These are phyloP conservation scores for Gynostemma pentaphyllum DNA, from an alignment of 306 rosid species.

Conservation along the genomic window DNA sequence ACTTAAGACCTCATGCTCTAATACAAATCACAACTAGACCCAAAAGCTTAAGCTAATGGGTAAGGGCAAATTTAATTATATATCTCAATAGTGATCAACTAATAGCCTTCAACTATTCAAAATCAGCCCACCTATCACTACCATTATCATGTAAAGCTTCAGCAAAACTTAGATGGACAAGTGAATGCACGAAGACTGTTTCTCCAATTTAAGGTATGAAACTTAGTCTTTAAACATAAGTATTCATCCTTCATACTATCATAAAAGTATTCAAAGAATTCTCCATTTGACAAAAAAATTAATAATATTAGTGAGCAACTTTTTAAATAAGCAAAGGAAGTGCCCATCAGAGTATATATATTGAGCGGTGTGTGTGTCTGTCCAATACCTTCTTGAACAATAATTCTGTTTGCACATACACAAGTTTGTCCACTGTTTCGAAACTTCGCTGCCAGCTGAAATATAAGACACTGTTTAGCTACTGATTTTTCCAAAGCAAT, in stretches of 20 bases:
- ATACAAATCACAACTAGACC: too few species aligned
- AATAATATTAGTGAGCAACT: neutral
- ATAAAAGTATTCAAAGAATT: neutral
- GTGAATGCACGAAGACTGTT: neutral
- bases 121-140: neutral
- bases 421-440: slow-evolving; percentile 98
- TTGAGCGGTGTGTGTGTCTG: neutral
- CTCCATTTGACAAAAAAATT: neutral
- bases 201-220: neutral
- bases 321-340: neutral
- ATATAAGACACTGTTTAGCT: slow-evolving; percentile 2
- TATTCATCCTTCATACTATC: neutral
- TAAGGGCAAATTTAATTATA: too few species aligned
- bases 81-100: too few species aligned
- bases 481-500: neutral
- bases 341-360: neutral
- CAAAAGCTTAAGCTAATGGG: too few species aligned
- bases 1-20: too few species aligned
- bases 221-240: neutral
- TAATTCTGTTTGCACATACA: slow-evolving; percentile 87
- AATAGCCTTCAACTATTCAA: neutral
- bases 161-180: neutral
- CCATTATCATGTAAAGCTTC: neutral
- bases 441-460: slow-evolving; percentile 87
- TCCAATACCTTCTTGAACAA: slow-evolving; percentile 87